Evolutionary conservation across 2,329 filamentous ascomycete species (phyloP).

Genomic region (Claviceps maximensis): DNA sequence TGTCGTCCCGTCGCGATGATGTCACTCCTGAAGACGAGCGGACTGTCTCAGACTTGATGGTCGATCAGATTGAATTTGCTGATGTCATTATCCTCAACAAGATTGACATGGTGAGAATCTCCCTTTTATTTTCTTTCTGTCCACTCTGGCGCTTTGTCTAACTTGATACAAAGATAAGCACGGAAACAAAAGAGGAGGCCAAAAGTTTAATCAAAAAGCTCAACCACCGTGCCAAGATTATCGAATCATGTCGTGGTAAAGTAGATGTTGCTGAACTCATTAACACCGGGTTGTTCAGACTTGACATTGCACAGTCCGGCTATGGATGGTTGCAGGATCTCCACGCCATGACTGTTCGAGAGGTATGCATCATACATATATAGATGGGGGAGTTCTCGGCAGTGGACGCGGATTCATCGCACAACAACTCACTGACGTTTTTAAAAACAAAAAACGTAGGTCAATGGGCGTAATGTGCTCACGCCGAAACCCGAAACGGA

Average conservation of each 20-base stretch:
- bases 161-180: conserved; percentile 18
- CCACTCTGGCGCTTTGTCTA: not conserved
- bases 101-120: conserved; percentile 42
- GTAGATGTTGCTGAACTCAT: conserved; percentile 51
- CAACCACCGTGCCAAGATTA: conserved; percentile 52
- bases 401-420: not conserved
- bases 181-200: conserved; percentile 31
- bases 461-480: conserved; percentile 36
- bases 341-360: conserved; percentile 51
- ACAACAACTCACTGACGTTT: not conserved
- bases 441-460: conserved; percentile 12
- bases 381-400: not conserved
- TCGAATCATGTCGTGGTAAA: conserved; percentile 45
- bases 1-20: conserved; percentile 50
- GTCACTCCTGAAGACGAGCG: conserved; percentile 55
- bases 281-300: conserved; percentile 51
- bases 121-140: not conserved
- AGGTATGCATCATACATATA: conserved; percentile 25
- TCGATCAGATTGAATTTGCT: conserved; percentile 67
- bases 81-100: conserved; percentile 64
- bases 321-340: conserved; percentile 59
- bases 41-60: conserved; percentile 62
- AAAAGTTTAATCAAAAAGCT: conserved; percentile 42
- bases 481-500: conserved; percentile 59
- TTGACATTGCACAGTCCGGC: conserved; percentile 49